A percentile compares a stretch with the other conserved stretches of the same genome.
phyloP scores from a whole-genome alignment of 495 filamentous ascomycete genomes.

The Viridothelium virens region DNA sequence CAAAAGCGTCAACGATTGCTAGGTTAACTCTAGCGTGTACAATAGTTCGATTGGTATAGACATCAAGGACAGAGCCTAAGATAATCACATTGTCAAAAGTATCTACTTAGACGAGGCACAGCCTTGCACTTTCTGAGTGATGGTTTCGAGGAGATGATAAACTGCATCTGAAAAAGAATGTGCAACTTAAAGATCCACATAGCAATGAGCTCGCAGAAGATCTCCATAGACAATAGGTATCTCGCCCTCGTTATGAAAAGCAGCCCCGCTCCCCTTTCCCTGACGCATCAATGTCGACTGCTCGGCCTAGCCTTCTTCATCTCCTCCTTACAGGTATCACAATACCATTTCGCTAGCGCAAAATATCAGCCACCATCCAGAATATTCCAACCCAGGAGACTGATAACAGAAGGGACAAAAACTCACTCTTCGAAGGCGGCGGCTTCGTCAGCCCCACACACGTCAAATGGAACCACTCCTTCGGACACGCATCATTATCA shows the following conservation, averaged over 20 bases:
- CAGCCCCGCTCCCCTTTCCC: too few species aligned
- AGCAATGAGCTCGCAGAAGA: neutral
- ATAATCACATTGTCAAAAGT: neutral
- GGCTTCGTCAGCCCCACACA: conserved; percentile 85
- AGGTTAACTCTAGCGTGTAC: neutral
- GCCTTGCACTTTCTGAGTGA: neutral
- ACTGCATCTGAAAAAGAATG: neutral
- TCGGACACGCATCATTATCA: conserved; percentile 74
- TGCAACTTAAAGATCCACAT: neutral
- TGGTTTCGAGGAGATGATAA: too few species aligned
- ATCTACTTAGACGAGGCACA: neutral
- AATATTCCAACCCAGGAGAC: neutral
- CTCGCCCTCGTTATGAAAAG: too few species aligned
- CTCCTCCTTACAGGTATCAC: conserved; percentile 1
- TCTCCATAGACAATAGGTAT: neutral
- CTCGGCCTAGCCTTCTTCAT: conserved; percentile 10
- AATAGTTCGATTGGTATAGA: neutral
- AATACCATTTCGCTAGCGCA: conserved; percentile 5
- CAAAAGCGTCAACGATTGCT: neutral
- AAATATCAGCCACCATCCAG: neutral
- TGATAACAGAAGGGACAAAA: neutral
- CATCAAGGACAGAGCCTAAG: neutral
- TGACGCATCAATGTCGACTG: neutral
- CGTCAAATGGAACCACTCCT: conserved; percentile 93
- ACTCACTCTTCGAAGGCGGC: conserved; percentile 37